Percentiles rank a stretch among this genome's conserved stretches.
These are phyloP conservation scores for Huiozyma sinensis DNA, from an alignment of 805 yeast species.

Conservation along the genomic window DNA sequence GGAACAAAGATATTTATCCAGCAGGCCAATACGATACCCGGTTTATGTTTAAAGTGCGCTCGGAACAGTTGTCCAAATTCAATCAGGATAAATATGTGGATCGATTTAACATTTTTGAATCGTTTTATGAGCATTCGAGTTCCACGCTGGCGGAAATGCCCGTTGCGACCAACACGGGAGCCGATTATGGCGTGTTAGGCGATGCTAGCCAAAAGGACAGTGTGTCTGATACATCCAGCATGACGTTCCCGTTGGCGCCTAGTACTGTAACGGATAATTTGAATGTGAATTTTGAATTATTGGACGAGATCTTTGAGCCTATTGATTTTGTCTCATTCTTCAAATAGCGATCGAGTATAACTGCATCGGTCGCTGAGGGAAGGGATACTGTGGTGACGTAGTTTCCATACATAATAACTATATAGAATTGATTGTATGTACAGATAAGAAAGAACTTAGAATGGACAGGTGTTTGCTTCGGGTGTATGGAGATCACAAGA, in stretches of 20 bases:
- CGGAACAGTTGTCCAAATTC: slow-evolving; percentile 7
- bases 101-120: slow-evolving; percentile 15
- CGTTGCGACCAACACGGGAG: no score
- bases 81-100: slow-evolving; percentile 9
- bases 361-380: no score
- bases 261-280: no score
- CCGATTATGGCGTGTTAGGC: not conserved
- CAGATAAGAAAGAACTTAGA: not conserved
- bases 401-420: not conserved
- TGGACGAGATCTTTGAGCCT: slow-evolving; percentile 22
- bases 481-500: slow-evolving; percentile 33
- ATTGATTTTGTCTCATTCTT: slow-evolving; percentile 21
- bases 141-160: slow-evolving; percentile 8
- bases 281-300: slow-evolving; percentile 8
- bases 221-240: not conserved
- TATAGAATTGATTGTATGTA: not conserved
- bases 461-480: not conserved
- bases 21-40: slow-evolving; percentile 7
- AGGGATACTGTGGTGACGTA: no score
- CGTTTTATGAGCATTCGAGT: slow-evolving; percentile 20
- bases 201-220: not conserved
- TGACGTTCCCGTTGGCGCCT: no score
- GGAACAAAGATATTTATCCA: slow-evolving; percentile 14
- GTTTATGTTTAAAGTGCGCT: slow-evolving; percentile 10
- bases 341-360: not conserved